Conservation (phyloP, 306 rosid species). For the Malus sylvestris region DNA sequence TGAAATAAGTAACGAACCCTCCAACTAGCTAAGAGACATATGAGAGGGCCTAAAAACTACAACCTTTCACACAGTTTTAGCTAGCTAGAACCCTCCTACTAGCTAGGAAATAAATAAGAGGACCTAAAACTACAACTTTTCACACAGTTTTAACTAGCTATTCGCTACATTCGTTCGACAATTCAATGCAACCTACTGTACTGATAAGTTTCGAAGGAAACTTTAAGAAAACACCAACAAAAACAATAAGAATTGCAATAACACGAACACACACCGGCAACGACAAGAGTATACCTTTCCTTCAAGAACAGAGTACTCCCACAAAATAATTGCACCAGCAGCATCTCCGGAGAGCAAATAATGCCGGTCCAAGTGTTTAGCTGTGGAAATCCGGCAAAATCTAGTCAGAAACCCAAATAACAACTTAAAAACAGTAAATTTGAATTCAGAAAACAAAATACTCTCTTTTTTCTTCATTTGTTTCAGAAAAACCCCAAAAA, state of each 20-base stretch:
- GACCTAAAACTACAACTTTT: background rate
- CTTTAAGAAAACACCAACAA: background rate
- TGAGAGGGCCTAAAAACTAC: background rate
- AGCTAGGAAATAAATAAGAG: background rate
- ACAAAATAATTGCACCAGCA: constrained; percentile 62
- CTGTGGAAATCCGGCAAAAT: constrained; percentile 27
- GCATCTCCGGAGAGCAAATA: constrained; percentile 88
- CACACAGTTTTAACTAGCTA: background rate
- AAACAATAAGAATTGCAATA: background rate
- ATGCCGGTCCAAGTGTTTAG: constrained; percentile 58
- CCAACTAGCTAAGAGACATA: background rate
- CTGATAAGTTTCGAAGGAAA: background rate
- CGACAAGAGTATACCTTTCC: constrained; percentile 47
- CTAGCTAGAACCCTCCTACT: background rate
- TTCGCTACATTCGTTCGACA: background rate
- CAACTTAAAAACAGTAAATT: background rate
- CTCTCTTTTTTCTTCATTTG: background rate
- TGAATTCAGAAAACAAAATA: background rate
- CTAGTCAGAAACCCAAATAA: background rate
- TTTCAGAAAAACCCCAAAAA: background rate
- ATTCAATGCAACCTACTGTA: background rate
- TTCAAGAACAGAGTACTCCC: constrained; percentile 60
- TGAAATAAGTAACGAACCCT: background rate
- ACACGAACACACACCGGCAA: background rate
- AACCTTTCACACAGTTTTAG: background rate